Base-by-base conservation (phyloP, 371 early-diverging fungal genomes). In the Actinomortierella wolfii region DNA sequence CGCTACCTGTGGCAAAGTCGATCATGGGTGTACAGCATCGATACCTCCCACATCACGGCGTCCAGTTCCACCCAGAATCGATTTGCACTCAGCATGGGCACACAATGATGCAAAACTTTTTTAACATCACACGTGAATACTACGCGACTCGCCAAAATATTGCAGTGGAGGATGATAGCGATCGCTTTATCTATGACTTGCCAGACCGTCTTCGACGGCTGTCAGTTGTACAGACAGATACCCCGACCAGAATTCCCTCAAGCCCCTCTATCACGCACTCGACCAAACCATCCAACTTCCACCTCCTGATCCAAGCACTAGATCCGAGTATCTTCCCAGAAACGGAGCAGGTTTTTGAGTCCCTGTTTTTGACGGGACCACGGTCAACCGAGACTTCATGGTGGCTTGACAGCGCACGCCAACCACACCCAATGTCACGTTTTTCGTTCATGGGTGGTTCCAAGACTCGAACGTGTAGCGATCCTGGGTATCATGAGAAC, bases 1-100 rank as follows among this genome's bases (percentile, higher is more conserved):
- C 41, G 48, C 24, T 25, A 14, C 54, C 42, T 1, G 59, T 44
- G 8, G 58, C 70, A 1, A 56, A 57, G 6, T 79, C 81, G 0
- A 89, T 96, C 8, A 96, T 96, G 97, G 97, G 87, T 0, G 75
- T 98, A 52, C 79, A 85, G 43, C 97, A 96, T 76, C 76, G 52
- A 24, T 43, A 52, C 1, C 64, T 81, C 18, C 96, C 95, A 17
- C 68, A 95, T 9, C 95, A 89, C 83, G 94, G 96, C 8, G 96
- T 98, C 26, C 97, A 98, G 66, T 97, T 96, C 67, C 98, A 98
- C 76, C 98, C 98, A 7, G 98, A 98, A 78, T 95, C 95, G 7
- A 90, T 97, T 13, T 91, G 92, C 29, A 91, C 95, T 0, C 90
- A 93, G 59, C 68, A 84, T 63, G 97, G 97, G 2, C 49, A 61